A percentile compares a stretch with the other conserved stretches of the same genome.
Conservation (phyloP, 163 green algal species). For the Prototheca cutis region DNA sequence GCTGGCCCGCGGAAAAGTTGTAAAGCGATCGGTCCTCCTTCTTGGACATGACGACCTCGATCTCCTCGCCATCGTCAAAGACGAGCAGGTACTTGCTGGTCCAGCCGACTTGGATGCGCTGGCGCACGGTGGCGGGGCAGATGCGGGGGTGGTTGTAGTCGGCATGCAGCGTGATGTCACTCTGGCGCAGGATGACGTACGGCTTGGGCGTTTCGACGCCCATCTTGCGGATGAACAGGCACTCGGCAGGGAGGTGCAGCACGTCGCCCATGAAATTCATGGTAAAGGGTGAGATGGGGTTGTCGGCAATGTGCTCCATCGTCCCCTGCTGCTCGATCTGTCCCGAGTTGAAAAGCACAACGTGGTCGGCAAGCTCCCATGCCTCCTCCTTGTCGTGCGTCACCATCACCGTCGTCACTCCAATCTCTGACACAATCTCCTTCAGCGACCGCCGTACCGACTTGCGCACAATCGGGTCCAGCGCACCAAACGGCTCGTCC, state of each 20-base stretch:
- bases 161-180: slow-evolving; percentile 36
- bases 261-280: slow-evolving; percentile 73
- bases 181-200: slow-evolving; percentile 57
- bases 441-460: slow-evolving; percentile 54
- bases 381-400: slow-evolving; percentile 84
- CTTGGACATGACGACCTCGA: slow-evolving; percentile 42
- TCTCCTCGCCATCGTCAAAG: slow-evolving; percentile 65
- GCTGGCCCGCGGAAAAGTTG: slow-evolving; percentile 42
- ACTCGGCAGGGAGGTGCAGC: slow-evolving; percentile 43
- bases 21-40: slow-evolving; percentile 40
- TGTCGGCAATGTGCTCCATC: slow-evolving; percentile 39
- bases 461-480: slow-evolving; percentile 68
- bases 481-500: slow-evolving; percentile 82
- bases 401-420: slow-evolving; percentile 71
- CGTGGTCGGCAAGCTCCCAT: slow-evolving; percentile 73
- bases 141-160: slow-evolving; percentile 3
- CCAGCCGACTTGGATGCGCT: slow-evolving; percentile 51
- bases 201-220: slow-evolving; percentile 41
- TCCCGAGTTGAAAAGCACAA: slow-evolving; percentile 66
- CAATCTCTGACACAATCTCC: slow-evolving; percentile 60
- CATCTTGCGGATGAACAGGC: slow-evolving; percentile 36
- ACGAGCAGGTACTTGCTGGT: slow-evolving; percentile 50
- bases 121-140: slow-evolving; percentile 40
- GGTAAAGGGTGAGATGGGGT: slow-evolving; percentile 55
- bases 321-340: slow-evolving; percentile 52